Evolutionary conservation across 139 green algal species (phyloP).

Genomic region (Coelastrella sp.): DNA sequence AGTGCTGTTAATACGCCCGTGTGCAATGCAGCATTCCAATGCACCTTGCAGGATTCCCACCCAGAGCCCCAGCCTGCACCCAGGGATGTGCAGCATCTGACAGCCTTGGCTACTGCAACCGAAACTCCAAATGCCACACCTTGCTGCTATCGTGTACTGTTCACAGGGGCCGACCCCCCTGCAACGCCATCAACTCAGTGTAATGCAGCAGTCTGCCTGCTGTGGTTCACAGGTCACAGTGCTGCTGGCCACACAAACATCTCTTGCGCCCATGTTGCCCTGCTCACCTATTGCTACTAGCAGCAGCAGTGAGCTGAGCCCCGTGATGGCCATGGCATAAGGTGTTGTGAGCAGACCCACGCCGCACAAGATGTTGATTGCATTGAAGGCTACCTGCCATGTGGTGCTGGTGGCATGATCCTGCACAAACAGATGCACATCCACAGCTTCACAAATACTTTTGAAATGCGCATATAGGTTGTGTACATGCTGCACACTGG

Average conservation of each 20-base stretch:
- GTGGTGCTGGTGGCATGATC: constrained; percentile 20
- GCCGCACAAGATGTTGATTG: constrained; percentile 59
- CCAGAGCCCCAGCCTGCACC: background rate
- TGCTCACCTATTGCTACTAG: constrained; percentile 30
- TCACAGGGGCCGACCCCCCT: no score
- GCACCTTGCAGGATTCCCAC: background rate
- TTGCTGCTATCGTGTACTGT: no score
- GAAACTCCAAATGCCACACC: no score
- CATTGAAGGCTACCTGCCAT: constrained; percentile 58
- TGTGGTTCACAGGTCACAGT: background rate
- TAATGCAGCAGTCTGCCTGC: no score
- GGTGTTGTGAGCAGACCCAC: constrained; percentile 62
- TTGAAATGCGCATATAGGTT: background rate
- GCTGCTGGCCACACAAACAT: background rate
- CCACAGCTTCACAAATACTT: background rate
- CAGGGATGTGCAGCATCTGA: no score
- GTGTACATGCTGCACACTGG: background rate
- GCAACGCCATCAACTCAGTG: no score
- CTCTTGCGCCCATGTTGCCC: no score
- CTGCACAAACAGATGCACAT: background rate
- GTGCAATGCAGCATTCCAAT: background rate
- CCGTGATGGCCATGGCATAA: constrained; percentile 49
- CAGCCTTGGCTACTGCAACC: background rate
- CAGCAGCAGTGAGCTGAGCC: constrained; percentile 29
- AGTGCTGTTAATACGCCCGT: no score